Base-by-base conservation (phyloP, 768 basidiomycete species). In the Sarcomyxa edulis region DNA sequence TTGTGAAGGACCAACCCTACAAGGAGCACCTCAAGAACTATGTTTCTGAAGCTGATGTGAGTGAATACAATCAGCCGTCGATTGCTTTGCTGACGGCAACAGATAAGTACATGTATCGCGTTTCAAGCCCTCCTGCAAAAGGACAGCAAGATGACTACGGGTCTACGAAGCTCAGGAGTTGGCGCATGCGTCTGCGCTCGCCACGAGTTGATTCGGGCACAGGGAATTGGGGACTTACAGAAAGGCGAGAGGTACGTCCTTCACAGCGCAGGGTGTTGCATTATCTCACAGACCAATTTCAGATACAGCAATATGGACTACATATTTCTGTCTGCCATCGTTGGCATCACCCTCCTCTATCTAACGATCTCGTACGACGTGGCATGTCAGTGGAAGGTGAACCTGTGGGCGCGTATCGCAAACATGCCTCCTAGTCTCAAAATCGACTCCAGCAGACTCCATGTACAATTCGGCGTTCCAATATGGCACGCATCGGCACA, bases 201-300 rank as follows among this genome's bases (percentile, higher is more conserved):
- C 4, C 50, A 54, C 14, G 52, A 54, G 39, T 44, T 58, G 33
- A 37, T 56, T 19, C 37, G 44, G 20, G 39, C 47, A n/a, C 43
- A 44, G 8, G 54, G 57, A 1, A 42, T 58, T 7, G 60, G 52
- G 2, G 60, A 64, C 39, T 40, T 62, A 3, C 59, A 58, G 28
- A 51, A 51, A 33, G 61, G 61, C 0, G 61, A 63, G 45, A 32
- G 49, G 61, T 60, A 36, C 4, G 45, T 44, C 14, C 21, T 10
- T n/a, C 16, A 28, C 27, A 15, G 12, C 23, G 12, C 10, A 24
- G 10, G 14, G 14, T 11, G 33, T 30, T 3, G n/a, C 12, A 7
- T n/a, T n/a, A 24, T 20, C 19, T 25, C 14, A 20, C 31, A 32
- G 3, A 35, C 21, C 4, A 18, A 24, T 19, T 12, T 24, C 21